These are phyloP conservation scores for Hypoxylon sp. DNA, from an alignment of 2,329 filamentous ascomycete genomes.

Conservation along the genomic window DNA sequence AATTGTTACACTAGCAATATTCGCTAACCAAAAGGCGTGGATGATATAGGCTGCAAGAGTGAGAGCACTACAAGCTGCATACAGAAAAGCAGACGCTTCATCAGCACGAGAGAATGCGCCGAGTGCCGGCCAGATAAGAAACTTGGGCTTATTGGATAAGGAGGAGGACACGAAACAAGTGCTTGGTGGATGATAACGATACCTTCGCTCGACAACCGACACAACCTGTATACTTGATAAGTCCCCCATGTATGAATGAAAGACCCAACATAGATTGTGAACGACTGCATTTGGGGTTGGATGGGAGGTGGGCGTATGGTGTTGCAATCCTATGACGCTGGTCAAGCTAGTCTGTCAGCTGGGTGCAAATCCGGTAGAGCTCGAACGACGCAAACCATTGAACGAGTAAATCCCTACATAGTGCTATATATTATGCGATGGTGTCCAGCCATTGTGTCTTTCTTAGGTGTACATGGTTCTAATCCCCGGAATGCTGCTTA, in stretches of 20 bases:
- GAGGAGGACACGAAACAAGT: constrained; percentile 81
- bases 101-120: constrained; percentile 83
- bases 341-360: background rate
- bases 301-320: no score
- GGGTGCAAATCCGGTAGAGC: background rate
- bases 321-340: background rate
- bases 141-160: constrained; percentile 84
- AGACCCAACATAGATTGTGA: constrained; percentile 1
- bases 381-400: background rate
- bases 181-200: constrained; percentile 51
- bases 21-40: constrained; percentile 15
- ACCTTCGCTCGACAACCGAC: constrained; percentile 29
- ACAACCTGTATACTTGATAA: constrained; percentile 43
- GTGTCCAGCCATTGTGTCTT: no score
- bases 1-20: constrained; percentile 15
- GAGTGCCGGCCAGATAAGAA: constrained; percentile 87
- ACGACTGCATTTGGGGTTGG: background rate
- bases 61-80: constrained; percentile 82
- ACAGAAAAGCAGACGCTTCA: constrained; percentile 81
- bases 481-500: background rate
- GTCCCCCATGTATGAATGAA: constrained; percentile 38
- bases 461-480: no score
- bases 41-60: constrained; percentile 77
- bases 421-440: background rate
- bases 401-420: background rate